These are phyloP conservation scores for Anthoceros angustus DNA, from an alignment of 225 moss, liverwort and hornwort genomes.

Conservation along the genomic window DNA sequence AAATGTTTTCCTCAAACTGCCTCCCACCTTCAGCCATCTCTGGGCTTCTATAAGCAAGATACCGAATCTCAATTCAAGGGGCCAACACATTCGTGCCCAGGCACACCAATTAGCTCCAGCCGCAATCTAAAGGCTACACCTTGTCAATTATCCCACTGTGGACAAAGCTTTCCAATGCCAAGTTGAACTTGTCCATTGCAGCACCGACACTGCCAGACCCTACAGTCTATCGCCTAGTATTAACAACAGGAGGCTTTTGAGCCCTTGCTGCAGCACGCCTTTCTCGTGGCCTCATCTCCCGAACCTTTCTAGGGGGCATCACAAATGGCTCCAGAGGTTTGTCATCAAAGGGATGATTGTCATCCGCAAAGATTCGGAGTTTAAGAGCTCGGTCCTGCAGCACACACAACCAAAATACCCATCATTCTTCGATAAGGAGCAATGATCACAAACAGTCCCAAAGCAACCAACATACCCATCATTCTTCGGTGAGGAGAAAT, in stretches of 20 bases:
- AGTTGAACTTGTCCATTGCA: not conserved
- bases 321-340: constrained; percentile 59
- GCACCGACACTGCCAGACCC: not conserved
- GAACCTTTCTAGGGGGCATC: constrained; percentile 85
- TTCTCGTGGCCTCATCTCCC: constrained; percentile 79
- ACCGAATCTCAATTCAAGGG: too few species aligned
- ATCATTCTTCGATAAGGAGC: not conserved
- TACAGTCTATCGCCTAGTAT: not conserved
- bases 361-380: constrained; percentile 73
- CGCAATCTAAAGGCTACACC: too few species aligned
- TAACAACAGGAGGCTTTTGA: constrained; percentile 9
- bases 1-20: too few species aligned
- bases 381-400: constrained; percentile 89
- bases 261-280: constrained; percentile 52
- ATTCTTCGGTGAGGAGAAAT: not conserved
- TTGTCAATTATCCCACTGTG: too few species aligned
- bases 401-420: constrained; percentile 4
- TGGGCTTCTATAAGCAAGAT: too few species aligned
- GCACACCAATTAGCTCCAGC: too few species aligned
- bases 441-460: not conserved
- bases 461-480: constrained; percentile 2
- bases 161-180: too few species aligned
- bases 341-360: constrained; percentile 51
- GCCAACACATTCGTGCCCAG: too few species aligned
- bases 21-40: too few species aligned